phyloP scores from a whole-genome alignment of 176 grass and related monocot genomes.

The Triticum aestivum region IWGSC_CS_RefSeq_v2.1 NC_057795.1:639072157-639072656 shows the following conservation, averaged over 20 bases:
- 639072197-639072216: constrained; percentile 30
- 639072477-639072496: constrained; percentile 4
- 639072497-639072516: not conserved
- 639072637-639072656: not conserved
- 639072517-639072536: constrained; percentile 6
- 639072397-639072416: not conserved
- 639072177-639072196: not conserved
- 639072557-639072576: not conserved
- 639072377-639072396: not conserved
- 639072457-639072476: constrained; percentile 30
- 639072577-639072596: not conserved
- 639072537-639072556: not conserved
- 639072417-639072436: not conserved
- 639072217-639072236: constrained; percentile 14
- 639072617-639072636: not conserved
- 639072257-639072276: not conserved
- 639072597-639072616: not conserved
- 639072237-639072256: not conserved
- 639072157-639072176: not conserved
- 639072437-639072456: not conserved
- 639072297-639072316: not conserved
- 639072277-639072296: constrained; percentile 17
- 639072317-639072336: not conserved
- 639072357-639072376: constrained; percentile 34
- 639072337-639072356: not conserved